Base-by-base conservation (phyloP, 148 eudicot species). In the Vaccinium darrowii region DNA sequence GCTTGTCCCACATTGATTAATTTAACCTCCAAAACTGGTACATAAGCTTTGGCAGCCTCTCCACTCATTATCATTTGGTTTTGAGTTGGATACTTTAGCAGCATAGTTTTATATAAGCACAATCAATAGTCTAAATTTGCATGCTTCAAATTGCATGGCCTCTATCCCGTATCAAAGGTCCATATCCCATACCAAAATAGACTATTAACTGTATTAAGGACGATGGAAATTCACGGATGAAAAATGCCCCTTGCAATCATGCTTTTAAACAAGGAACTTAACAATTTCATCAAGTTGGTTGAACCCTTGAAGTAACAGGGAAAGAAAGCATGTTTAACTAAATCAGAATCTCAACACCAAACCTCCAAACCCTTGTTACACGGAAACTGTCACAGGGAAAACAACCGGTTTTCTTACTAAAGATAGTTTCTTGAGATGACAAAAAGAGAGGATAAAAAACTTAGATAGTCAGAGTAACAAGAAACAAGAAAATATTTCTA, bases 271-370 rank as follows among this genome's bases (percentile, higher is more conserved):
- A 33, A 72, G 47, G 8, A 72, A 72, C 33, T 14, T 15, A 33
- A 12, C 8, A 72, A 72, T 76, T 7, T 8, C 51, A 76, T 19
- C 23, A 47, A 16, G 27, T 39, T 8, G 79, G 79, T 76, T 39
- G 72, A 23, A 65, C 33, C 30, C 23, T 65, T 23, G 0, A 19
- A 43, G 23, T 76, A 76, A 76, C 52, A 76, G 47, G 23, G 79
- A 76, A 47, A 76, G 23, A 47, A 76, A 76, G 79, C 79, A 13
- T 19, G 1, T 15, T 76, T 76, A 76, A 21, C 79, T 39, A 76
- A 39, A 0, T 47, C 21, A 18, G 51, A 13, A 30, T 73, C 75
- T 25, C 39, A 73, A 73, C 36, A 25, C 12, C 36, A n/a, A 74
- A 16, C 9, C 25, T 39, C 50, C 16, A 74, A 43, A 74, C n/a